Base-by-base conservation (phyloP, 306 rosid species). In the cucumber (Cucumis sativus) region DNA sequence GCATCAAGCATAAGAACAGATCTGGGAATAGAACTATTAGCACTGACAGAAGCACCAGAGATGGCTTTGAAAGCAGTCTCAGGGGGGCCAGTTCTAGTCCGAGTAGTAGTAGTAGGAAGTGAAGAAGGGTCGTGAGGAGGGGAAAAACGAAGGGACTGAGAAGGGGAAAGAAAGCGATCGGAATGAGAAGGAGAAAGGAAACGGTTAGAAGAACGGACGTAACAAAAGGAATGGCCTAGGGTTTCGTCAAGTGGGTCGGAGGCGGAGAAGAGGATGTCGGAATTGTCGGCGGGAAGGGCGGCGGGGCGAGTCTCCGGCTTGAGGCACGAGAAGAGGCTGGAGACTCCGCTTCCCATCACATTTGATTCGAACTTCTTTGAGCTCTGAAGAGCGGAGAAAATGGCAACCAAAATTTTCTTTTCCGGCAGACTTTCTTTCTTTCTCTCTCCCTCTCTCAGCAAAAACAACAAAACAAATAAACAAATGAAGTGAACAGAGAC, bases 221-320 rank as follows among this genome's bases (percentile, higher is more conserved):
- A 95, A 78, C 94, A 91, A 87, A 95, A 95, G 47, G 98, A 95
- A 79, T 95, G 98, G 72, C 98, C 98, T 86, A 92, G 96, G 93
- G 96, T 92, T 95, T 92, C 97, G 77, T 95, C 98, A 16, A 92
- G 69, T 0, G 96, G 90, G 40, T 91, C 96, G 0, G 82, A 71
- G 7, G 86, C 84, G 1, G 90, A 57, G 82, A 92, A 89, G 65
- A 87, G 74, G 33, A 85, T 61, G 40, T 88, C 93, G 77, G 80
- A 82, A 30, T 77, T 78, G 18, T 83, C 74, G 74, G 51, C 90
- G 66, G 77, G 79, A 57, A 79, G 79, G 80, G 75, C 59, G 69
- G 74, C 23, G 60, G 81, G 78, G 57, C 88, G 78, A 84, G 83
- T 79, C 52, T 64, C 88, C 85, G 93, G 89, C 74, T 83, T 80